Base-by-base conservation (phyloP, 78 protist species). In the Bodo saltans region DNA sequence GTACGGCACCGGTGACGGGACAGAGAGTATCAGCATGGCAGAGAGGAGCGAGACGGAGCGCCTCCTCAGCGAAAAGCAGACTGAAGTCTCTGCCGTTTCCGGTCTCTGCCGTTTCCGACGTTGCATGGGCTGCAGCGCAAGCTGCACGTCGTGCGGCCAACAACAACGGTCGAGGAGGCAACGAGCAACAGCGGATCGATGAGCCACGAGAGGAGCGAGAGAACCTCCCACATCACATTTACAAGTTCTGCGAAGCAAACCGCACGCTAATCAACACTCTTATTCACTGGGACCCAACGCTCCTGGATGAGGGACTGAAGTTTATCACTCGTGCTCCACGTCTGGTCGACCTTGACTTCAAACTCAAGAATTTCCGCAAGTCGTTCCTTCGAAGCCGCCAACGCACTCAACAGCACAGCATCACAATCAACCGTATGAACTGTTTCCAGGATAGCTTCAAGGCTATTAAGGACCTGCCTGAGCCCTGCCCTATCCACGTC, bases 361-460 rank as follows among this genome's bases (percentile, higher is more conserved):
- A 85, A 29, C 40, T 4, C 42, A 3, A 3, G 2, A 71, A 86
- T 85, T 85, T 85, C 76, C 70, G 88, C 38, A 86, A 52, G 35
- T 32, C 29, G 33, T n/a, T n/a, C n/a, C 1, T 85, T 3, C 12
- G 27, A 17, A 1, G 27, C 23, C 80, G 8, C 32, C 79, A 78
- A 30, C 42, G 30, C 32, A 21, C 2, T 29, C 70, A 67, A 30
- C 38, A 30, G 40, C 4, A 72, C n/a, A 1, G 47, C 26, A 2
- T 85, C 3, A 81, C 70, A 1, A 82, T 85, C 23, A 1, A 8
- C 1, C 70, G 87, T 23, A 25, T 35, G 84, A 70, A 79, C 81
- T 29, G 89, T 33, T 80, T 87, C 68, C 85, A 84, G 37, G 78
- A 88, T 26, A 82, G 91, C 68, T 88, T 83, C 86, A 1, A 33